A percentile compares a stretch with the other conserved stretches of the same genome.
Conservation (phyloP, 1,139 yeast genomes). For the Magnusiomyces paraingens region DNA sequence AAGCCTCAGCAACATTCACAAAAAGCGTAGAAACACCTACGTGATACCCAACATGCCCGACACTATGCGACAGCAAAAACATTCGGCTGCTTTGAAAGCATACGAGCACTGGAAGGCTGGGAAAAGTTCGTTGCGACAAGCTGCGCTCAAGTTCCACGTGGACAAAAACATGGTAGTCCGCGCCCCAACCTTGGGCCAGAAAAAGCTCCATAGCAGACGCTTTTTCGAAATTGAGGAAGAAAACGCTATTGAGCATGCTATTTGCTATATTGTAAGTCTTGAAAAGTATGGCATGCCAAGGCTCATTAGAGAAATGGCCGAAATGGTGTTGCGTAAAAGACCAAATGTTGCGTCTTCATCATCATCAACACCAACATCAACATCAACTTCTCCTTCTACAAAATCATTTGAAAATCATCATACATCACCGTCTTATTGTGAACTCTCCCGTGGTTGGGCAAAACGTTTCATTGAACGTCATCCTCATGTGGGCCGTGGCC, state of each 20-base stretch:
- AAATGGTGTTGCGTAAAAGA: background rate
- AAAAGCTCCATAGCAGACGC: constrained; percentile 1
- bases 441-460: constrained; percentile 4
- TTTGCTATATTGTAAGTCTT: constrained; percentile 1
- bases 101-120: constrained; percentile 5
- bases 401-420: no score
- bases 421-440: no score
- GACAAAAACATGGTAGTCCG: constrained; percentile 5
- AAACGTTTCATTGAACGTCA: constrained; percentile 4
- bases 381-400: no score
- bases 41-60: constrained; percentile 5
- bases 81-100: background rate
- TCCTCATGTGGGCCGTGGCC: constrained; percentile 2
- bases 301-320: constrained; percentile 1
- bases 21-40: background rate
- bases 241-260: constrained; percentile 1
- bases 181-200: constrained; percentile 1
- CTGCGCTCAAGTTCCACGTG: constrained; percentile 3
- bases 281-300: background rate
- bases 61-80: constrained; percentile 1
- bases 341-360: background rate
- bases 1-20: no score
- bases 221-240: constrained; percentile 3
- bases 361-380: no score
- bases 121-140: constrained; percentile 1